These are phyloP conservation scores for Epichloe festucae DNA, from an alignment of 2,329 filamentous ascomycete species.

Conservation along the genomic window DNA sequence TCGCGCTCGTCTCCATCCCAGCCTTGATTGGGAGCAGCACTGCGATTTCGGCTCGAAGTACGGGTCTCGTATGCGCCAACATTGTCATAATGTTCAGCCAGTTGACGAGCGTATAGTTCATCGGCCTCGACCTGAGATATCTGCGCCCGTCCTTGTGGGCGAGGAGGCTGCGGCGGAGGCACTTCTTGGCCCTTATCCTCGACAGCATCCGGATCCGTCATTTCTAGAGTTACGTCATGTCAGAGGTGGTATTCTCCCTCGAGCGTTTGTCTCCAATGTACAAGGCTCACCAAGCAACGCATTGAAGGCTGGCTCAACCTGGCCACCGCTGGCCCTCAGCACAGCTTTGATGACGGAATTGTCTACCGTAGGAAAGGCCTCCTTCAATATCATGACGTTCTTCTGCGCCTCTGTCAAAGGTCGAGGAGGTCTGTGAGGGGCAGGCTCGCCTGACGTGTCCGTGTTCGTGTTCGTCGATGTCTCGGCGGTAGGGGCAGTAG, in stretches of 20 bases:
- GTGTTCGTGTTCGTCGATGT: conserved; percentile 9
- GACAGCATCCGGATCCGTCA: conserved; percentile 65
- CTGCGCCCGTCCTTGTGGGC: conserved; percentile 49
- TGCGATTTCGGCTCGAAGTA: conserved; percentile 31
- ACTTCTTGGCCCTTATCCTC: conserved; percentile 41
- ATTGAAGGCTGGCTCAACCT: conserved; percentile 89
- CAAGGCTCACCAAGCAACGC: conserved; percentile 59
- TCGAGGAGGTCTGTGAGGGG: conserved; percentile 74
- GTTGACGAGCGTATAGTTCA: conserved; percentile 80
- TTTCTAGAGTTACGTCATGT: conserved; percentile 35
- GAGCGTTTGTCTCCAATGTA: too few species aligned
- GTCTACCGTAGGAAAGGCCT: conserved; percentile 86
- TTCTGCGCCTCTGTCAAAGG: conserved; percentile 72
- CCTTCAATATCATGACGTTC: conserved; percentile 76
- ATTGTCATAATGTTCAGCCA: conserved; percentile 80
- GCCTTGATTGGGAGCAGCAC: conserved; percentile 27
- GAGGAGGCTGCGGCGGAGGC: conserved; percentile 65
- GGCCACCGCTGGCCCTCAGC: conserved; percentile 69
- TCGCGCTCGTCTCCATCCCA: conserved; percentile 50
- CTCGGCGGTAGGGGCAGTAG: conserved; percentile 18
- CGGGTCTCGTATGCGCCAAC: conserved; percentile 44
- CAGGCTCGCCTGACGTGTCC: conserved; percentile 15
- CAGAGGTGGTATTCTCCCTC: not conserved
- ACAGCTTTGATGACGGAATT: conserved; percentile 73
- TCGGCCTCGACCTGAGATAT: conserved; percentile 80